phyloP scores from a whole-genome alignment of 257 asterid species.

The Scutellaria minor region DNA sequence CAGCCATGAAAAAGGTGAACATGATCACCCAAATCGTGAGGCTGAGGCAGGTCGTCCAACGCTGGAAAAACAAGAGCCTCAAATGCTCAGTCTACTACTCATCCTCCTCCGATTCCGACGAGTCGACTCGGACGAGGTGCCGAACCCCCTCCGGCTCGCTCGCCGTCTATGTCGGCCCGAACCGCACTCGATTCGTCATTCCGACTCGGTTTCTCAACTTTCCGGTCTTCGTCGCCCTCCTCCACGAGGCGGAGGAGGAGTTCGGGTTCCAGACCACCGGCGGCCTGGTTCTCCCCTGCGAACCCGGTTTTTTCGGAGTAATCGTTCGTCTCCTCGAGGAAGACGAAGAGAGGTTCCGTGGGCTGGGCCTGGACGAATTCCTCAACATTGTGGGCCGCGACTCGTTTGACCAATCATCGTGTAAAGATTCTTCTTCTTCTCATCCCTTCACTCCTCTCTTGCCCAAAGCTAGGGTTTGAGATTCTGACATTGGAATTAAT shows the following conservation, averaged over 20 bases:
- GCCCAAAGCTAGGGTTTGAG: constrained; percentile 55
- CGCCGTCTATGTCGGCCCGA: constrained; percentile 63
- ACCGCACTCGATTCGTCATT: constrained; percentile 57
- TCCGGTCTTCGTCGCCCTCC: constrained; percentile 58
- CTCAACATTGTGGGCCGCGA: constrained; percentile 38
- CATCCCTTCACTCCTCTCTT: constrained; percentile 51
- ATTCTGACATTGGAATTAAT: constrained; percentile 4
- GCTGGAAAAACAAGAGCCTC: constrained; percentile 61
- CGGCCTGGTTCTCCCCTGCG: constrained; percentile 64
- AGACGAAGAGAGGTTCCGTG: constrained; percentile 55
- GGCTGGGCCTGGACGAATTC: constrained; percentile 52
- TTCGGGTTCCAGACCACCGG: constrained; percentile 63
- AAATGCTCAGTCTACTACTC: constrained; percentile 34
- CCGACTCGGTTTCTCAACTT: constrained; percentile 70
- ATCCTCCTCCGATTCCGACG: constrained; percentile 44
- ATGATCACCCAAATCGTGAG: constrained; percentile 64
- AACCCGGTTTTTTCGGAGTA: constrained; percentile 48
- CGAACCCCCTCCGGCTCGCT: constrained; percentile 59
- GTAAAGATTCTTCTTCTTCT: constrained; percentile 49
- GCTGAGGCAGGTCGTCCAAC: constrained; percentile 54
- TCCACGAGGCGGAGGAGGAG: constrained; percentile 68
- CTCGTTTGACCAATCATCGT: constrained; percentile 39
- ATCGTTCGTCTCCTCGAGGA: constrained; percentile 47
- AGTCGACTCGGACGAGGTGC: constrained; percentile 34
- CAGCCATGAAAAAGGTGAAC: constrained; percentile 33